Evolutionary conservation across 225 moss, liverwort and hornwort genomes (phyloP).

Genomic region (Marchantia paleacea): DNA sequence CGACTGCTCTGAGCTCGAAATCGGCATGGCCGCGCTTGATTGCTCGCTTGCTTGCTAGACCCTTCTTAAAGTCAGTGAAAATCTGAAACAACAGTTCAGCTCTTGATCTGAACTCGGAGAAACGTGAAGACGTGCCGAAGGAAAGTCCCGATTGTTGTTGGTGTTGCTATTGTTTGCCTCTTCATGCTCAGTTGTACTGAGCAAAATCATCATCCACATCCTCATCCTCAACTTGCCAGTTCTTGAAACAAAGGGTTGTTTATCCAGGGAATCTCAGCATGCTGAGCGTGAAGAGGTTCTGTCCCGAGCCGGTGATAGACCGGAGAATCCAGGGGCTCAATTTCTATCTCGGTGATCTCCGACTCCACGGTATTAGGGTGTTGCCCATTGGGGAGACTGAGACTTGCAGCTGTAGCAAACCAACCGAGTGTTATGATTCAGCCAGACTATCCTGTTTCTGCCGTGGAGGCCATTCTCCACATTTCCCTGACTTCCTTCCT

Average conservation of each 20-base stretch:
- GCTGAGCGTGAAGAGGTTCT: not conserved
- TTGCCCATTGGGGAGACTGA: not conserved
- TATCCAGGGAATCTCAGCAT: conserved; percentile 12
- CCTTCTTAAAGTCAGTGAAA: too few species aligned
- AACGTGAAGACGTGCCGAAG: too few species aligned
- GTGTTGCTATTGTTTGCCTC: not conserved
- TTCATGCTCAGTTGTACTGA: not conserved
- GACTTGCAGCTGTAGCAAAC: not conserved
- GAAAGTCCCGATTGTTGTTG: too few species aligned
- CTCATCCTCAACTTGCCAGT: not conserved
- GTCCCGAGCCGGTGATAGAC: not conserved
- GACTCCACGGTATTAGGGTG: not conserved
- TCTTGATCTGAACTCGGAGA: too few species aligned
- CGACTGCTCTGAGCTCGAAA: too few species aligned
- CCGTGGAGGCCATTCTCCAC: too few species aligned
- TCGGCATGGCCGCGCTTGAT: too few species aligned
- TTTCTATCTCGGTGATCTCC: not conserved
- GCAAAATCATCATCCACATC: not conserved
- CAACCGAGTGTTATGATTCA: too few species aligned
- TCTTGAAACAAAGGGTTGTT: conserved; percentile 15
- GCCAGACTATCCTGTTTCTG: too few species aligned
- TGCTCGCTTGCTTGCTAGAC: too few species aligned
- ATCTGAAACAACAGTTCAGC: too few species aligned
- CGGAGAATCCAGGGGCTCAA: conserved; percentile 6
- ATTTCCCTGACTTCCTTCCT: too few species aligned